These are phyloP conservation scores for Xerocomellus chrysenteron DNA, from an alignment of 768 basidiomycete species.

Conservation along the genomic window DNA sequence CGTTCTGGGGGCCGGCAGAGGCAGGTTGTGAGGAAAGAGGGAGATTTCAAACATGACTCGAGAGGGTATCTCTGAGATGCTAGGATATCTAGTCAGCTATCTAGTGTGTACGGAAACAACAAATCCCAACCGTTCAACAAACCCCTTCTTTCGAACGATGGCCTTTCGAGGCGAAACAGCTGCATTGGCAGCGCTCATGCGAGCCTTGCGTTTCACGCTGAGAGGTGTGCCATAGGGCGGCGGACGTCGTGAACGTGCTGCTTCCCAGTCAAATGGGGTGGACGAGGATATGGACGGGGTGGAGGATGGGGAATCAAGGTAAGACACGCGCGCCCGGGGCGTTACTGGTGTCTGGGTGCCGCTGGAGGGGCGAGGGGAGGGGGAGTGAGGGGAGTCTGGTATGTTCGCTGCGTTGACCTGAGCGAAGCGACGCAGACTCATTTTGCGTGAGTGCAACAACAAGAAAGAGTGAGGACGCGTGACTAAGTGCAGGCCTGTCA, in stretches of 20 bases:
- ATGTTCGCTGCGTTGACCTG: constrained; percentile 44
- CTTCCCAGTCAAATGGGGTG: constrained; percentile 84
- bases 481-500: constrained; percentile 25
- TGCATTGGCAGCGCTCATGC: constrained; percentile 35
- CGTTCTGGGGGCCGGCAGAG: constrained; percentile 64
- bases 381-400: constrained; percentile 29
- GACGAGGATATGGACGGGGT: constrained; percentile 77
- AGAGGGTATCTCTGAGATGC: constrained; percentile 67
- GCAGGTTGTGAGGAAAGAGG: constrained; percentile 78
- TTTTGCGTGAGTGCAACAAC: constrained; percentile 19
- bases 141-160: constrained; percentile 60
- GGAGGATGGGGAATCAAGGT: constrained; percentile 58
- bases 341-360: constrained; percentile 45
- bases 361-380: constrained; percentile 31
- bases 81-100: constrained; percentile 31
- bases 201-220: constrained; percentile 42
- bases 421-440: constrained; percentile 60
- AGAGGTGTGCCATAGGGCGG: constrained; percentile 72
- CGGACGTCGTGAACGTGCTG: constrained; percentile 65
- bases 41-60: constrained; percentile 75
- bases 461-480: constrained; percentile 6
- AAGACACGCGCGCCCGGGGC: constrained; percentile 48
- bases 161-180: constrained; percentile 45
- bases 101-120: constrained; percentile 1
- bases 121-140: constrained; percentile 55